Evolutionary conservation across 257 asterid genomes (phyloP).

Genomic region (Ligustrum vulgare): DNA sequence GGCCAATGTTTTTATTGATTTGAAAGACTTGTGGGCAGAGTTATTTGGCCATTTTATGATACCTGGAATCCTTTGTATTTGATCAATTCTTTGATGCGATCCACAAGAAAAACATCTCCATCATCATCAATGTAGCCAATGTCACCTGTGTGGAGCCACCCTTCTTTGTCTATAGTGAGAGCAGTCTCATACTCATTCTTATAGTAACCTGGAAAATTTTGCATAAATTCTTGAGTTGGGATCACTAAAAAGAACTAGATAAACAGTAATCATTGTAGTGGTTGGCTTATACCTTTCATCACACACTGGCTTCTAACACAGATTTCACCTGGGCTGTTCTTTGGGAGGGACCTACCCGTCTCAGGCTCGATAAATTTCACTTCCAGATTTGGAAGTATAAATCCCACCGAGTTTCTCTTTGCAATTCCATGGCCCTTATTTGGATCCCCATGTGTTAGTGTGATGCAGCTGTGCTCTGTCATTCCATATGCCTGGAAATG

Average conservation of each 20-base stretch:
- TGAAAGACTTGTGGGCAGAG: not conserved
- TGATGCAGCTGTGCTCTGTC: conserved; percentile 98
- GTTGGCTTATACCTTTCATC: conserved; percentile 61
- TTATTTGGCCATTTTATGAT: conserved; percentile 1
- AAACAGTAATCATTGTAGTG: not conserved
- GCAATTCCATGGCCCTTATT: conserved; percentile 53
- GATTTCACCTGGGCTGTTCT: conserved; percentile 76
- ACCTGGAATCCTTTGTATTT: conserved; percentile 93
- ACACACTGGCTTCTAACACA: conserved; percentile 95
- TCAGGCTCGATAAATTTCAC: conserved; percentile 86
- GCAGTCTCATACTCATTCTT: conserved; percentile 78
- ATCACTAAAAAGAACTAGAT: not conserved
- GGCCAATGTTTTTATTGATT: not conserved
- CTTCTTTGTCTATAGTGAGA: conserved; percentile 69
- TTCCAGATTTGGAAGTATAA: conserved; percentile 86
- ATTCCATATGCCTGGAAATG: conserved; percentile 79
- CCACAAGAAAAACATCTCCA: conserved; percentile 80
- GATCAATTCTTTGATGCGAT: conserved; percentile 89
- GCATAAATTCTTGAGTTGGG: not conserved
- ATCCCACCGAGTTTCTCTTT: conserved; percentile 87
- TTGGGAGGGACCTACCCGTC: conserved; percentile 59
- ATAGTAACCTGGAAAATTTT: conserved; percentile 60
- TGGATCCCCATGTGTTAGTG: conserved; percentile 68
- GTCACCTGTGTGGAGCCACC: conserved; percentile 98
- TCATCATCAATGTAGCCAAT: conserved; percentile 91